phyloP scores from a whole-genome alignment of 345 rosid genomes.

The Odontarrhena argentea region DNA sequence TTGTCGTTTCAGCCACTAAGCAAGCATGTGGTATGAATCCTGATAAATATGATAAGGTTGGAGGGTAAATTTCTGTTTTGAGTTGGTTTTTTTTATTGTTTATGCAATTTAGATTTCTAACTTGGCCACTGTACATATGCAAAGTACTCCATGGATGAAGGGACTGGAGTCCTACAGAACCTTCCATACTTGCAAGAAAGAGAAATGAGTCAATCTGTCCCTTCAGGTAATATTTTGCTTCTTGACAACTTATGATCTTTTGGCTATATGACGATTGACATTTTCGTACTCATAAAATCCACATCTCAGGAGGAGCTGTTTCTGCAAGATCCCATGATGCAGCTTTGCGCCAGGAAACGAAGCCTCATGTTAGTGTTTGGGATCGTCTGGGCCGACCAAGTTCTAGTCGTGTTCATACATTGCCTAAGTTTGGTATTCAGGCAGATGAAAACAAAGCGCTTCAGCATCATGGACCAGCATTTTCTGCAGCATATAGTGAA shows the following conservation, averaged over 20 bases:
- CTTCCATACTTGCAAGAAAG: slow-evolving; percentile 31
- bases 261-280: slow-evolving; percentile 8
- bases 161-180: slow-evolving; percentile 14
- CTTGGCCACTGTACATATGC: slow-evolving; percentile 6
- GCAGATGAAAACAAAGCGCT: slow-evolving; percentile 23
- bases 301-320: slow-evolving; percentile 31
- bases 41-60: slow-evolving; percentile 41
- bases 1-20: slow-evolving; percentile 29
- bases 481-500: slow-evolving; percentile 34
- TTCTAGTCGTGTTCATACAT: neutral
- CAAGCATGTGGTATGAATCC: slow-evolving; percentile 28
- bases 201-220: slow-evolving; percentile 25
- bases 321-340: slow-evolving; percentile 30
- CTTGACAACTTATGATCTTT: slow-evolving; percentile 9
- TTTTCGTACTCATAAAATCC: slow-evolving; percentile 7
- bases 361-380: slow-evolving; percentile 44
- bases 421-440: slow-evolving; percentile 9
- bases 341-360: slow-evolving; percentile 18
- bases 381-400: slow-evolving; percentile 44
- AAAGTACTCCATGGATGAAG: slow-evolving; percentile 21
- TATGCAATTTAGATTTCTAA: slow-evolving; percentile 20
- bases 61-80: slow-evolving; percentile 22
- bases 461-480: slow-evolving; percentile 32
- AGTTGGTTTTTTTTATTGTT: slow-evolving; percentile 13
- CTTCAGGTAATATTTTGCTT: slow-evolving; percentile 35